A percentile compares a stretch with the other conserved stretches of the same genome.
Evolutionary conservation across 2,329 filamentous ascomycete species (phyloP).

Genomic region (Hortaea werneckii): DNA sequence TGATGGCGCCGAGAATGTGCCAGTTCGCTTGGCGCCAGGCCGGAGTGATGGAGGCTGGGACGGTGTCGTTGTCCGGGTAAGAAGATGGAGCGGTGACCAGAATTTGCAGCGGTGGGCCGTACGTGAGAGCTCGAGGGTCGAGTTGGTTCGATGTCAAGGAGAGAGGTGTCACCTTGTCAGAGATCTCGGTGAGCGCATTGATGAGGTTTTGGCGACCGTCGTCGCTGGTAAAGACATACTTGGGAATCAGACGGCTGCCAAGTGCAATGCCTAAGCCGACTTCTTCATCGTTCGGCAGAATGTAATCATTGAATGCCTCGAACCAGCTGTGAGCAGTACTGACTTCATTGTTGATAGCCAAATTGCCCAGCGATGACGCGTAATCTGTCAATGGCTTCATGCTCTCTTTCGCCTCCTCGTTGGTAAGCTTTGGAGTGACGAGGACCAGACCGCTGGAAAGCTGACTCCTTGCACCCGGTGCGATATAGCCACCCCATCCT

Average conservation of each 20-base stretch:
- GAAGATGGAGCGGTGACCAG: constrained; percentile 10
- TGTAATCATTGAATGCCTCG: constrained; percentile 9
- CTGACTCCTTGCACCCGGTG: constrained; percentile 1
- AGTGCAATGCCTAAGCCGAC: constrained; percentile 11
- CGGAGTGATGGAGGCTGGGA: constrained; percentile 8
- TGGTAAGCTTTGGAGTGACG: constrained; percentile 6
- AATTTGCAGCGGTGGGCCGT: constrained; percentile 9
- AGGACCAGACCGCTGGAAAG: constrained; percentile 5
- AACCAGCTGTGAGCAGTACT: constrained; percentile 7
- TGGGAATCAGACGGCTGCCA: constrained; percentile 9
- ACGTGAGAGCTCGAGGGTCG: constrained; percentile 2
- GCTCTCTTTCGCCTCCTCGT: constrained; percentile 2
- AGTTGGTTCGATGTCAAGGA: background rate
- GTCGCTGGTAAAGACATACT: constrained; percentile 2
- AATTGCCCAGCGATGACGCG: background rate
- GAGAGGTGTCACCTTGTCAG: background rate
- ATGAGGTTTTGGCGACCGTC: constrained; percentile 5
- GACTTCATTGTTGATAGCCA: constrained; percentile 6
- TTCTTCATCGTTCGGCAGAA: constrained; percentile 10
- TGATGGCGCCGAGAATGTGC: constrained; percentile 7
- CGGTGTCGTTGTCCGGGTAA: constrained; percentile 9
- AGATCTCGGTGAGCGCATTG: background rate
- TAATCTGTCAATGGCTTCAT: constrained; percentile 4
- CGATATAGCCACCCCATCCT: constrained; percentile 12
- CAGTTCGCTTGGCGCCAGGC: constrained; percentile 9